Base-by-base conservation (phyloP, 148 eudicot species). In the Cornus suecica region DNA sequence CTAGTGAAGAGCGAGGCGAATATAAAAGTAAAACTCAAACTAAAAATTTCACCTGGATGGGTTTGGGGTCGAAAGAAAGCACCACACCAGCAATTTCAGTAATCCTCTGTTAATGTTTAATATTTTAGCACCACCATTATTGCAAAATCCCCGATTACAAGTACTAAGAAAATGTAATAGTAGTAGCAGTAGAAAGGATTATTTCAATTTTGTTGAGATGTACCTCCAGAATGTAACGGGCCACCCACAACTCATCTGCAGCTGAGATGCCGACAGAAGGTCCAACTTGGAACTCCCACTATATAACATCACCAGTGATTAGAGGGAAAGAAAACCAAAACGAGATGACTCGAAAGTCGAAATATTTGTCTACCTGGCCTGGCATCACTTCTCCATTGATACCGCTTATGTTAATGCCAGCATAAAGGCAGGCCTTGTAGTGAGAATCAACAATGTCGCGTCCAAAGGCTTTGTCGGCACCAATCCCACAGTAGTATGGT, bases 321-420 rank as follows among this genome's bases (percentile, higher is more conserved):
- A 48, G 54, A 48, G 15, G 20, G 54, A 18, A 48, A 58, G 7
- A 58, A 18, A 58, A 58, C 18, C 25, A 22, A 1, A 5, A 26
- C 14, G 26, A 66, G 22, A 24, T 10, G 32, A 15, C 56, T 26
- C 54, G n/a, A 45, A 58, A 15, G 41, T 26, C 54, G n/a, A 45
- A 58, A 10, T 66, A 11, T 25, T 23, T 2, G 18, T 20, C 80
- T 80, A 86, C 90, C 88, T 89, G 92, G 42, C 90, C 93, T 2
- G 93, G 93, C 93, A 89, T 89, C 51, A 89, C 93, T 76, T 89
- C 93, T 7, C 85, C 93, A 7, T 89, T 89, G 80, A 89, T 79
- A 22, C 93, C 93, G 66, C 90, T 85, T 0, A 89, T 87, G 81
- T 87, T 89, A 32, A 89, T 78, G 13, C 90, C 93, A 0, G 93